These are phyloP conservation scores for Solanum ossicruentum DNA, from an alignment of 257 asterid species.

Conservation along the genomic window DNA sequence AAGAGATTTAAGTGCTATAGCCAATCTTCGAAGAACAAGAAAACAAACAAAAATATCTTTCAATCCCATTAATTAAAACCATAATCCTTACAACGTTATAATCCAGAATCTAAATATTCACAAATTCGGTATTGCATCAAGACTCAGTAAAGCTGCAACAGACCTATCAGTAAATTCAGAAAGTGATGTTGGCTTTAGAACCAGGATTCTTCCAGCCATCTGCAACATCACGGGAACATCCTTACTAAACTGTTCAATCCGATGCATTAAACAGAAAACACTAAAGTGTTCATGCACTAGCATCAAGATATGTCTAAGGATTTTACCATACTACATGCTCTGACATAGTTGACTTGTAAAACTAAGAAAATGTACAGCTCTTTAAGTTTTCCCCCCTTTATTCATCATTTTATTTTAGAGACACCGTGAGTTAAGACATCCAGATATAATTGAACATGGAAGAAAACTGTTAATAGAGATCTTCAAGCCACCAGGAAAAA, in stretches of 20 bases:
- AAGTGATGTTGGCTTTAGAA: slow-evolving; percentile 59
- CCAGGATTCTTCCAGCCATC: slow-evolving; percentile 88
- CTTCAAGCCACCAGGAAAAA: not conserved
- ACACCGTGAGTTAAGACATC: not conserved
- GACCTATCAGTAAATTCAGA: slow-evolving; percentile 71
- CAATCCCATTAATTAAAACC: not conserved
- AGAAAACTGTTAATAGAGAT: not conserved
- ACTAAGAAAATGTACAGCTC: not conserved
- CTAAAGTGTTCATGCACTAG: not conserved
- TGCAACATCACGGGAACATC: slow-evolving; percentile 14
- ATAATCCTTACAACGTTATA: not conserved
- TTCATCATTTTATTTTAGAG: not conserved
- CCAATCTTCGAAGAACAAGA: not conserved
- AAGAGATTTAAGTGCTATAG: not conserved
- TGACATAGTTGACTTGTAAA: not conserved
- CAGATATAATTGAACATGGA: not conserved
- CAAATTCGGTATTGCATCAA: not conserved
- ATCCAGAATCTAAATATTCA: not conserved
- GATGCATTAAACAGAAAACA: not conserved
- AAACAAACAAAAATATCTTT: not conserved
- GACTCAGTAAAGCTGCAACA: slow-evolving; percentile 4
- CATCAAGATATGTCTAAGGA: not conserved
- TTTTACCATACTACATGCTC: not conserved
- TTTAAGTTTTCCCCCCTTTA: not conserved
- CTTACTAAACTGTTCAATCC: not conserved